Conservation (phyloP, 192 early-diverging fungal genomes). For the Backusella mclennaniae region DNA sequence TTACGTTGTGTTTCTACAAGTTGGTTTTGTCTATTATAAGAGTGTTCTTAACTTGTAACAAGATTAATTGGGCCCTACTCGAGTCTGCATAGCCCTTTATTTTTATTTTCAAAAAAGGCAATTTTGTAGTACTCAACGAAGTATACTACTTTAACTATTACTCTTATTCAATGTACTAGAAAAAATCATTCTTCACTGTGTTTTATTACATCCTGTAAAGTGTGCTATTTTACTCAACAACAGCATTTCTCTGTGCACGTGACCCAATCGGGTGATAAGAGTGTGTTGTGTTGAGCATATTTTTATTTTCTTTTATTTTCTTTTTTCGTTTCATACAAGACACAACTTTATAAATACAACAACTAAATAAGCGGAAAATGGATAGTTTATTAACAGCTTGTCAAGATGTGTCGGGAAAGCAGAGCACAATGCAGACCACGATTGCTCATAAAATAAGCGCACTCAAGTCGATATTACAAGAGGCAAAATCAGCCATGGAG, state of each 20-base stretch:
- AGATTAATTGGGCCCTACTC: too few species aligned
- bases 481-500: neutral
- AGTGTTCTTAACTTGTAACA: too few species aligned
- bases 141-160: too few species aligned
- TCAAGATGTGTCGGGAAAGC: neutral
- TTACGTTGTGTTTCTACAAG: too few species aligned
- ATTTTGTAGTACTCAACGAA: too few species aligned
- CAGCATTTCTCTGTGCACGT: neutral
- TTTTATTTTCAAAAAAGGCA: too few species aligned
- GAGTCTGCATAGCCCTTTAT: too few species aligned
- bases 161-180: too few species aligned
- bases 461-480: neutral
- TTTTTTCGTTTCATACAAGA: neutral
- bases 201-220: too few species aligned
- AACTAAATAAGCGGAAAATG: conserved; percentile 1
- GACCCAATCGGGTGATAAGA: conserved; percentile 1
- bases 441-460: neutral
- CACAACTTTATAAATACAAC: neutral
- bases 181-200: too few species aligned
- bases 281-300: neutral
- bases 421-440: neutral
- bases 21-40: too few species aligned
- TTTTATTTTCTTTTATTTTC: conserved; percentile 6
- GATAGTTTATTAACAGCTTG: neutral
- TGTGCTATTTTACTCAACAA: too few species aligned